Percentiles rank a stretch among this genome's conserved stretches.
Conservation (phyloP, 768 basidiomycete genomes). For the Gymnopilus junonius region DNA sequence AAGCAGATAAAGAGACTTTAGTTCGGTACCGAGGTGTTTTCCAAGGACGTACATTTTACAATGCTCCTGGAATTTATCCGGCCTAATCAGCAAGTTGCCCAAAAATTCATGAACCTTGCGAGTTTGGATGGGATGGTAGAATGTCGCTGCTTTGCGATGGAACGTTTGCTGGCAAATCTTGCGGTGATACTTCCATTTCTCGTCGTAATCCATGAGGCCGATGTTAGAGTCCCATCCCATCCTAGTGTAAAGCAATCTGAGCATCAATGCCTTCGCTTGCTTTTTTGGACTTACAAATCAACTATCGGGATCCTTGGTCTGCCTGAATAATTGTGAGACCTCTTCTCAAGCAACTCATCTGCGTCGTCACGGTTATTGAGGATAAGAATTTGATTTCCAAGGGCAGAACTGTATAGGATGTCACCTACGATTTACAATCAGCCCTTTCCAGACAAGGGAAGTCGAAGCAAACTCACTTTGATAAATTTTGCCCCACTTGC, state of each 20-base stretch:
- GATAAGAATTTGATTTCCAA: slow-evolving; percentile 29
- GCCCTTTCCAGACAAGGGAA: neutral
- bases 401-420: slow-evolving; percentile 46
- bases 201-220: slow-evolving; percentile 20
- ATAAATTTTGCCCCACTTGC: slow-evolving; percentile 4
- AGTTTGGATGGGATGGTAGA: slow-evolving; percentile 5
- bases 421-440: slow-evolving; percentile 38
- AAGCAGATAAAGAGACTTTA: neutral
- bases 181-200: slow-evolving; percentile 22
- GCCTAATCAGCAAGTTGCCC: slow-evolving; percentile 4
- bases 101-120: slow-evolving; percentile 10
- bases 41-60: slow-evolving; percentile 1
- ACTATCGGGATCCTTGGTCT: slow-evolving; percentile 43
- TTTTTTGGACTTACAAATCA: slow-evolving; percentile 38
- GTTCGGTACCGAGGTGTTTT: neutral
- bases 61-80: slow-evolving; percentile 10
- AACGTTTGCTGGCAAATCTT: slow-evolving; percentile 22
- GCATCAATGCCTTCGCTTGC: neutral
- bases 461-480: neutral
- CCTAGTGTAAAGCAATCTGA: neutral
- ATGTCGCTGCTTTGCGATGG: slow-evolving; percentile 5
- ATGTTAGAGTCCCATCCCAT: slow-evolving; percentile 14
- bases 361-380: slow-evolving; percentile 31
- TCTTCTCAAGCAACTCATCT: slow-evolving; percentile 55
- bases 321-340: slow-evolving; percentile 53